These are phyloP conservation scores for Erysimum cheiranthoides DNA, from an alignment of 345 rosid species.

Conservation along the genomic window DNA sequence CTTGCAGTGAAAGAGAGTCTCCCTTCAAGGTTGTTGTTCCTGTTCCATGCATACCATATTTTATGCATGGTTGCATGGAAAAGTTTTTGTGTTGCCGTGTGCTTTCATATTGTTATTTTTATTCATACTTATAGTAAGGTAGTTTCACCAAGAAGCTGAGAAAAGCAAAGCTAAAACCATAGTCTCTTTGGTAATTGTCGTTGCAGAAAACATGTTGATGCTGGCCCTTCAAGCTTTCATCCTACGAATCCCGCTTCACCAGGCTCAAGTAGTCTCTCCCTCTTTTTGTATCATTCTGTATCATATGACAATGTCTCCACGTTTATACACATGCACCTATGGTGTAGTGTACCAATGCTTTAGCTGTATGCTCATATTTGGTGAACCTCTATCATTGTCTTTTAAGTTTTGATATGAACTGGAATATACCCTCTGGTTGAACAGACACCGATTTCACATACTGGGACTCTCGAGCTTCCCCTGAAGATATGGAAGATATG, in stretches of 20 bases:
- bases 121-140: not conserved
- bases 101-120: not conserved
- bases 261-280: slow-evolving; percentile 50
- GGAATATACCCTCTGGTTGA: slow-evolving; percentile 30
- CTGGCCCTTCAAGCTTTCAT: slow-evolving; percentile 52
- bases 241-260: slow-evolving; percentile 47
- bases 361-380: slow-evolving; percentile 20
- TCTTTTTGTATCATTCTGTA: slow-evolving; percentile 11
- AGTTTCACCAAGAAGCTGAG: slow-evolving; percentile 15
- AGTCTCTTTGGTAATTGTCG: slow-evolving; percentile 26
- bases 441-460: slow-evolving; percentile 53
- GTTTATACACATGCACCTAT: not conserved
- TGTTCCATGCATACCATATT: not conserved
- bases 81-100: not conserved
- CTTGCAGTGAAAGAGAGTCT: slow-evolving; percentile 79
- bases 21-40: slow-evolving; percentile 63
- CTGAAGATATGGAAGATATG: slow-evolving; percentile 90
- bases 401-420: slow-evolving; percentile 22
- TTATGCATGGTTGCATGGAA: slow-evolving; percentile 19
- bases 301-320: slow-evolving; percentile 17
- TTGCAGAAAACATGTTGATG: slow-evolving; percentile 63
- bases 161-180: slow-evolving; percentile 20
- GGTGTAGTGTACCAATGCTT: slow-evolving; percentile 22
- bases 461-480: slow-evolving; percentile 78
- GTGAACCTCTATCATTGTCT: not conserved